phyloP scores from a whole-genome alignment of 1,284 basidiomycete genomes.

The Rhizoctonia solani region DNA sequence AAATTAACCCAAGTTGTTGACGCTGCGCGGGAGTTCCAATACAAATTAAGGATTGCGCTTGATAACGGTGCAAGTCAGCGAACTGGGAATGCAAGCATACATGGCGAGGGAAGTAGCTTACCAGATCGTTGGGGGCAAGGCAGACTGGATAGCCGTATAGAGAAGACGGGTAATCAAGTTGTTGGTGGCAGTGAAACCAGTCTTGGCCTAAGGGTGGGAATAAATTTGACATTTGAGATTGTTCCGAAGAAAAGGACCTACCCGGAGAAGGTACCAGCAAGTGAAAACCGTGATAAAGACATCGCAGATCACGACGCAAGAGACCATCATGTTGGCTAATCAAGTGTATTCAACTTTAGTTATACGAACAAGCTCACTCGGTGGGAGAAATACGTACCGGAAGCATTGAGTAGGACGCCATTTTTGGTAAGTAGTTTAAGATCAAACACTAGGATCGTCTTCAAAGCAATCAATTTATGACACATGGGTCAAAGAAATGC shows the following conservation, averaged over 20 bases:
- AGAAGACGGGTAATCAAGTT: constrained; percentile 15
- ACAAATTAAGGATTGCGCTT: constrained; percentile 29
- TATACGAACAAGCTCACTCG: background rate
- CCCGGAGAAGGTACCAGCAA: constrained; percentile 20
- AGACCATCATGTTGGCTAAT: constrained; percentile 27
- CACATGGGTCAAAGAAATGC: background rate
- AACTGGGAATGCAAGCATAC: too few relatives aligned
- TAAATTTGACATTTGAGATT: background rate
- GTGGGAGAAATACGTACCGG: background rate
- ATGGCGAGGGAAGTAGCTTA: too few relatives aligned
- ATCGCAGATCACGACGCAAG: constrained; percentile 28
- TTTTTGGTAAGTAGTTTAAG: background rate
- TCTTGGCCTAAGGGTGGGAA: constrained; percentile 11
- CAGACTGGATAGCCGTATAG: constrained; percentile 21
- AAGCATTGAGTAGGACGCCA: background rate
- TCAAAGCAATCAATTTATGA: background rate
- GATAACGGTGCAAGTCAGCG: too few relatives aligned
- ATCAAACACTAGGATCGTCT: constrained; percentile 9
- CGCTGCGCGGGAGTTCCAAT: constrained; percentile 3
- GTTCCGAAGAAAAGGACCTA: background rate
- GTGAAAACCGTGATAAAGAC: constrained; percentile 23
- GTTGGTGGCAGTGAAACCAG: constrained; percentile 27
- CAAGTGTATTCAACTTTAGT: background rate
- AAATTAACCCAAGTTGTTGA: constrained; percentile 20
- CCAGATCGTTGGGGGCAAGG: constrained; percentile 25